These are phyloP conservation scores for Epichloe scottii DNA, from an alignment of 2,329 filamentous ascomycete genomes.

Conservation along the genomic window DNA sequence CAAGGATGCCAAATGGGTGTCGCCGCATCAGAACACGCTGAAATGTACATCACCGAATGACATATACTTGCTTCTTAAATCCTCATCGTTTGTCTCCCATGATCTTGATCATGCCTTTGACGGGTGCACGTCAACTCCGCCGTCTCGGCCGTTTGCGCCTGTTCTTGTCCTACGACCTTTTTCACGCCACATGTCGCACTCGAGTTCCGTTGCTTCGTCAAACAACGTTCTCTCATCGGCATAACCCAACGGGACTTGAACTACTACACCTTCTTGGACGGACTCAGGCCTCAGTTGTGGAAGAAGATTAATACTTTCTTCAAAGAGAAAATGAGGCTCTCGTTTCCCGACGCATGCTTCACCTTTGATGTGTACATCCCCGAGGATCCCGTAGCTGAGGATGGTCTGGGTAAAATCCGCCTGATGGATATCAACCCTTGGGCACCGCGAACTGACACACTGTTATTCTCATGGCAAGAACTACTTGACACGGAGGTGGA, in stretches of 20 bases:
- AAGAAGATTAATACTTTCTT: constrained; percentile 68
- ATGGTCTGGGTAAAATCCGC: constrained; percentile 61
- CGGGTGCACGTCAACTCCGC: constrained; percentile 36
- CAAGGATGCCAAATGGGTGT: constrained; percentile 92
- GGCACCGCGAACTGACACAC: constrained; percentile 75
- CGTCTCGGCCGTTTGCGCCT: constrained; percentile 47
- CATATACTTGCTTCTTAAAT: constrained; percentile 87
- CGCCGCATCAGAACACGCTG: constrained; percentile 71
- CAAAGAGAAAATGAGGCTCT: constrained; percentile 55
- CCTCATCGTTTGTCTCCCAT: constrained; percentile 86
- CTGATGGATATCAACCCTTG: constrained; percentile 94
- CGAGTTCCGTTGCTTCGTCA: constrained; percentile 93
- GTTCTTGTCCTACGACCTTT: constrained; percentile 79
- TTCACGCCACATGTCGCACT: constrained; percentile 81
- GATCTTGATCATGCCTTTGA: constrained; percentile 91
- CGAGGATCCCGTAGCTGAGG: constrained; percentile 39
- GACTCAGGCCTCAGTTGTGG: constrained; percentile 51
- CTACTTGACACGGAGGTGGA: constrained; percentile 60
- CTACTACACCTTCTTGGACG: constrained; percentile 68
- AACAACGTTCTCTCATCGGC: constrained; percentile 64
- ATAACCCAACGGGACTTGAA: constrained; percentile 85
- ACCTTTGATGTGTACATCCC: constrained; percentile 90
- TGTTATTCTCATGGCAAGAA: constrained; percentile 85
- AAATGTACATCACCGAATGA: constrained; percentile 84
- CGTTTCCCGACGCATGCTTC: constrained; percentile 75